Evolutionary conservation across 23 red algal species (phyloP).

Genomic region (Gracilaria caudata): DNA sequence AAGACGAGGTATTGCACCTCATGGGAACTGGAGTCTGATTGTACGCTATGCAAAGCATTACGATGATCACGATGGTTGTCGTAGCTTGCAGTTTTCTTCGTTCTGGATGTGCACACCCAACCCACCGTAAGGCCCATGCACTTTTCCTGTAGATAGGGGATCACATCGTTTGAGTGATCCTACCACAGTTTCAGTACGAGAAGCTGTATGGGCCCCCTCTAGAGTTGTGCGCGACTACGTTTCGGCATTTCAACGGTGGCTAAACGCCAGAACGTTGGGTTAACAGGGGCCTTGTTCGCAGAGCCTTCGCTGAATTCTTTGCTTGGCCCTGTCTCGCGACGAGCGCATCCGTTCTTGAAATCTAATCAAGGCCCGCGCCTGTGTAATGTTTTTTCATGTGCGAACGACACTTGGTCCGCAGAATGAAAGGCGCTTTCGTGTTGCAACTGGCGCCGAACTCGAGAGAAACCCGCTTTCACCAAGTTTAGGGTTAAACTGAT

Average conservation of each 20-base stretch:
- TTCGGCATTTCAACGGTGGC: background rate
- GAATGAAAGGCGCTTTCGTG: background rate
- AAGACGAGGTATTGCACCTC: too few species aligned
- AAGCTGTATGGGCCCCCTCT: too few species aligned
- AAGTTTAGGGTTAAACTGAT: background rate
- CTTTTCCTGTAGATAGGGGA: too few species aligned
- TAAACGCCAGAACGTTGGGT: background rate
- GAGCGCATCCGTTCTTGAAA: background rate
- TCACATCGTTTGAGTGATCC: too few species aligned
- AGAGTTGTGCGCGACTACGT: too few species aligned
- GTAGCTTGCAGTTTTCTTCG: too few species aligned
- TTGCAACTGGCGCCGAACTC: background rate
- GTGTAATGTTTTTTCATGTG: background rate
- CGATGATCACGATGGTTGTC: too few species aligned
- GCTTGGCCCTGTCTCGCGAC: slow-evolving; percentile 3
- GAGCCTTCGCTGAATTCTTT: background rate
- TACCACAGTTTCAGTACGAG: too few species aligned
- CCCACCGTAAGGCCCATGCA: too few species aligned
- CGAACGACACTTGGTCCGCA: background rate
- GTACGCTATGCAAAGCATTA: too few species aligned
- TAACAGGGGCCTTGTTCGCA: background rate
- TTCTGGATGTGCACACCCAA: too few species aligned
- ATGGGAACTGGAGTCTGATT: too few species aligned
- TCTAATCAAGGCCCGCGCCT: background rate
- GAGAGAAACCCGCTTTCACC: background rate